phyloP scores from a whole-genome alignment of 2,329 filamentous ascomycete genomes.

The Sclerotinia borealis region DNA sequence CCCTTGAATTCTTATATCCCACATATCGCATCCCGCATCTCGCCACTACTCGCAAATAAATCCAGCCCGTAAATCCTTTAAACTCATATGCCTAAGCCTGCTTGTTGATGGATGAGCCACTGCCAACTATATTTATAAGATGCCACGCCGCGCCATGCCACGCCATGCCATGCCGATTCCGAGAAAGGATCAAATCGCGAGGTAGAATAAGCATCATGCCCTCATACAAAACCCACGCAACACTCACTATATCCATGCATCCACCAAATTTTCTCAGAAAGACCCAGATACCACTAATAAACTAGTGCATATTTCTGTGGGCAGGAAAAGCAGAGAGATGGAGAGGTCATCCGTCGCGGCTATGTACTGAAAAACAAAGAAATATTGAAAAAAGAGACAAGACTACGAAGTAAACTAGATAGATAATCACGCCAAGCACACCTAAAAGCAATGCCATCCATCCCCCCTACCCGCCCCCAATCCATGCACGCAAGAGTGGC shows the following conservation, averaged over 20 bases:
- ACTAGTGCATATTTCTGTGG: background rate
- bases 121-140: slow-evolving; percentile 3
- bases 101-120: background rate
- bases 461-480: background rate
- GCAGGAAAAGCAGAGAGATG: background rate
- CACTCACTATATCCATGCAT: background rate
- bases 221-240: background rate
- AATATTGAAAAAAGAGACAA: background rate
- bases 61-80: background rate
- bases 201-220: background rate
- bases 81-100: background rate
- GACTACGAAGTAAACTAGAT: slow-evolving; percentile 1
- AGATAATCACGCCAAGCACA: slow-evolving; percentile 6
- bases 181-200: background rate
- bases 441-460: slow-evolving; percentile 8
- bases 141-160: background rate
- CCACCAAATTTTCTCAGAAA: background rate
- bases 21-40: background rate
- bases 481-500: slow-evolving; percentile 9
- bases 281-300: background rate
- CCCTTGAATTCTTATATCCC: background rate
- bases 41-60: slow-evolving; percentile 15
- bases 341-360: background rate
- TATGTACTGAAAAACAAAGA: background rate
- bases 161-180: background rate